These are phyloP conservation scores for Helianthus tuberosus DNA, from an alignment of 129 eudicot genomes.

Conservation along the genomic window DNA sequence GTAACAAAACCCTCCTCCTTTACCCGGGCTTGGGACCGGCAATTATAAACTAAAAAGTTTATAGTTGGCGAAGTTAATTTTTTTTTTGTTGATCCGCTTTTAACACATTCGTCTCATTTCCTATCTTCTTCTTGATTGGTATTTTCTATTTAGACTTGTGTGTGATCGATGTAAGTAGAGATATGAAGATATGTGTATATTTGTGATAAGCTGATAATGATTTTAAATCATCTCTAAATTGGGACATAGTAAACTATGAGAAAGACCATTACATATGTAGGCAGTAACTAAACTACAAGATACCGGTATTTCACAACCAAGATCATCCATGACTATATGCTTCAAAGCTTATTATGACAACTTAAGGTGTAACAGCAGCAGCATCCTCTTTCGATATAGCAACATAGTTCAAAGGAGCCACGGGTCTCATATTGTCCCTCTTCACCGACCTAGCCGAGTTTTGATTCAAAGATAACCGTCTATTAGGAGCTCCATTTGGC, in stretches of 20 bases:
- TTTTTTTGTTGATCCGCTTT: background rate
- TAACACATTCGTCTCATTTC: background rate
- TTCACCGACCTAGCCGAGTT: conserved; percentile 51
- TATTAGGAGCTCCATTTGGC: conserved; percentile 53
- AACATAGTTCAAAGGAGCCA: conserved; percentile 81
- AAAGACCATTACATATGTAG: background rate
- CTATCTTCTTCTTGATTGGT: background rate
- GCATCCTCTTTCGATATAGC: conserved; percentile 77
- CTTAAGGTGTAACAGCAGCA: conserved; percentile 19
- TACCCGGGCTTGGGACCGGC: too few relatives aligned
- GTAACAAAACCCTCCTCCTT: too few relatives aligned
- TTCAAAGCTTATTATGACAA: background rate
- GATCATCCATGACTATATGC: background rate
- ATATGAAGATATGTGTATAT: background rate
- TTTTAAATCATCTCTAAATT: background rate
- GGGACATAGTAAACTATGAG: background rate
- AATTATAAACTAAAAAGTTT: too few relatives aligned
- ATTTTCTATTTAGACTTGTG: background rate
- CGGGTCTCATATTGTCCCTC: conserved; percentile 63
- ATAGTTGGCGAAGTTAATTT: too few relatives aligned
- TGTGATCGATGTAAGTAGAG: background rate
- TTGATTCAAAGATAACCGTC: conserved; percentile 73
- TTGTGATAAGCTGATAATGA: conserved; percentile 11
- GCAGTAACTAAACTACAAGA: conserved; percentile 19
- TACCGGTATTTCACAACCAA: conserved; percentile 1